Base-by-base conservation (phyloP, 148 eudicot genomes). In the Mesembryanthemum crystallinum region DNA sequence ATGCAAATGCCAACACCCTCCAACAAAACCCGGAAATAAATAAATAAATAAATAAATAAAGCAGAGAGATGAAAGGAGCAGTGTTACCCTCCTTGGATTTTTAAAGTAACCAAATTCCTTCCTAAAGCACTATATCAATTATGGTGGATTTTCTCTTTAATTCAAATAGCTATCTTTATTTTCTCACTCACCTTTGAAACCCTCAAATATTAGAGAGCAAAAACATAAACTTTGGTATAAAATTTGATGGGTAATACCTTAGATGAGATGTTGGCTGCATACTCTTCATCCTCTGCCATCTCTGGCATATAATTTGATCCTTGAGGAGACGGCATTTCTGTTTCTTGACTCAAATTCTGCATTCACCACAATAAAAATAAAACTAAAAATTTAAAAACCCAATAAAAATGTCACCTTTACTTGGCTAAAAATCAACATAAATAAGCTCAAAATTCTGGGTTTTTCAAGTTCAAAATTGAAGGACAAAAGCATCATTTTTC, bases 211-310 rank as follows among this genome's bases (percentile, higher is more conserved):
- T 45, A 45, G 3, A 27, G 15, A 17, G 11, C 32, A 30, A 37
- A 35, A n/a, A 6, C 12, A 3, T 4, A 10, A 32, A 18, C n/a
- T 25, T 39, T 47, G 20, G 23, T n/a, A 3, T 32, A 5, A 42
- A 42, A 37, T 3, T 6, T 17, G 25, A 49, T 17, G 51, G 28
- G 30, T 47, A 27, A 49, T 79, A 87, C 90, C 90, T 85, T 87
- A 52, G 83, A 69, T 42, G 86, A 71, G 45, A 83, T 52, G 63
- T 64, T 72, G 28, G 86, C 47, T 20, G 76, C 71, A 79, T 74
- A 80, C 60, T 72, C 84, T 57, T 30, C 73, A 25, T 70, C 83
- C 18, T 75, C 81, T 27, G 29, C 77, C 27, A 63, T 66, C 32
- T 77, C 84, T 57, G 80, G 69, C 47, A 66, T 12, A 68, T 65